Percentiles rank a stretch among this genome's conserved stretches.
Evolutionary conservation across 1,139 yeast genomes (phyloP).

Genomic region (Blastobotrys proliferans): DNA sequence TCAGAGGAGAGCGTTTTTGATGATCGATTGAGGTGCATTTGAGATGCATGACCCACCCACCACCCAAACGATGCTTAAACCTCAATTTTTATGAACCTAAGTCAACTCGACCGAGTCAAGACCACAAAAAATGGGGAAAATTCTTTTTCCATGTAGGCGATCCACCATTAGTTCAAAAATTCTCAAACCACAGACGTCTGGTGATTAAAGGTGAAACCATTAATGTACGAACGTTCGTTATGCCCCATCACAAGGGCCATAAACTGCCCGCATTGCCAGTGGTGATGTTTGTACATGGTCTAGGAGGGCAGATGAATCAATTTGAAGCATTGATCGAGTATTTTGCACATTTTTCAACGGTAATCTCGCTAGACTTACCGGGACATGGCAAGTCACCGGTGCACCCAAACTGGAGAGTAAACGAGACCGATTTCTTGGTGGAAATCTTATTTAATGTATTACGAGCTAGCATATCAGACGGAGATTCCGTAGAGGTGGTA

Average conservation of each 20-base stretch:
- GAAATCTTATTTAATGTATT: conserved; percentile 37
- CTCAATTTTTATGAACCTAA: conserved; percentile 3
- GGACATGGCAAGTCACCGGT: conserved; percentile 59
- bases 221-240: conserved; percentile 27
- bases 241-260: conserved; percentile 32
- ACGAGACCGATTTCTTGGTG: conserved; percentile 48
- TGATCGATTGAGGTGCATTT: too few species aligned
- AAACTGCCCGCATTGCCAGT: conserved; percentile 46
- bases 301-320: conserved; percentile 75
- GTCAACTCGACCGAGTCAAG: conserved; percentile 1
- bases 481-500: conserved; percentile 42
- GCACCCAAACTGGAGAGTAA: conserved; percentile 36
- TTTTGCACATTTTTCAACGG: conserved; percentile 62
- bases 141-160: conserved; percentile 25
- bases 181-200: conserved; percentile 14
- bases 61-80: conserved; percentile 7
- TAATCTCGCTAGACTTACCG: conserved; percentile 64
- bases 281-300: conserved; percentile 62
- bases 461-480: conserved; percentile 17
- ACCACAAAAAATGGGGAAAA: too few species aligned
- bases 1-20: too few species aligned
- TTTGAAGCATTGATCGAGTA: conserved; percentile 64
- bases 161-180: conserved; percentile 23
- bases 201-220: conserved; percentile 14
- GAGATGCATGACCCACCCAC: conserved; percentile 2